Evolutionary conservation across 352 stramenopile species (phyloP), one percentile per base, ranked within the genome.

Genomic region (Phytopythium cucurbitacearum): DNA sequence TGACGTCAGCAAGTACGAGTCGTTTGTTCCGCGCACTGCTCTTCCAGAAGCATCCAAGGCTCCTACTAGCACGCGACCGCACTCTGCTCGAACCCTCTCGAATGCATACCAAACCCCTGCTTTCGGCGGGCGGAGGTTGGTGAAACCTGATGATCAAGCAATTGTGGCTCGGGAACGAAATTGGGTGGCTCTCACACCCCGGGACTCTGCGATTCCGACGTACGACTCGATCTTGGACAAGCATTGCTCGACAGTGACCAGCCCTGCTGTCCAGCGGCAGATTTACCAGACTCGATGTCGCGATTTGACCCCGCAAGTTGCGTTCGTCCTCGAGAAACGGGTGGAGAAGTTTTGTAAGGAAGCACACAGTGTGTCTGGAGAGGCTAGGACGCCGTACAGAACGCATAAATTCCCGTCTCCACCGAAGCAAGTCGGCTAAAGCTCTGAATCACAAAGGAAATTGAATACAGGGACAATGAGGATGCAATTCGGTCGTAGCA

Each of bases 141-240:
- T 68, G n/a, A 59, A 72, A 41, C 49, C 42, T 3, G 46, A 61
- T 21, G 42, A 73, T 13, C 57, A 59, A n/a, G 32, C 21, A 12
- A 38, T 69, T 3, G 15, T 51, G 34, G 65, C 72, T 21, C 62
- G 68, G 51, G 76, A 91, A 41, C 64, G 56, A 21, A 83, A 76
- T 44, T 91, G 81, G 81, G 72, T 84, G 6, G 60, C 63, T 3
- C 68, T 57, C 13, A 86, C 66, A 0, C 60, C 64, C 1, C 66
- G 67, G 28, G 69, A 87, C 40, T 81, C 76, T 1, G 55, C 71
- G 5, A 82, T 90, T 7, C 79, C 81, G 5, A 6, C 53, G 9
- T 91, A 91, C 38, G 79, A 91, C 51, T 88, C 81, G 28, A 91
- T 91, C 38, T 50, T 91, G 11, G 81, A 91, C 65, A 89, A 87